These are phyloP conservation scores for Styphnolobium japonicum DNA, from an alignment of 306 rosid genomes.

Conservation along the genomic window DNA sequence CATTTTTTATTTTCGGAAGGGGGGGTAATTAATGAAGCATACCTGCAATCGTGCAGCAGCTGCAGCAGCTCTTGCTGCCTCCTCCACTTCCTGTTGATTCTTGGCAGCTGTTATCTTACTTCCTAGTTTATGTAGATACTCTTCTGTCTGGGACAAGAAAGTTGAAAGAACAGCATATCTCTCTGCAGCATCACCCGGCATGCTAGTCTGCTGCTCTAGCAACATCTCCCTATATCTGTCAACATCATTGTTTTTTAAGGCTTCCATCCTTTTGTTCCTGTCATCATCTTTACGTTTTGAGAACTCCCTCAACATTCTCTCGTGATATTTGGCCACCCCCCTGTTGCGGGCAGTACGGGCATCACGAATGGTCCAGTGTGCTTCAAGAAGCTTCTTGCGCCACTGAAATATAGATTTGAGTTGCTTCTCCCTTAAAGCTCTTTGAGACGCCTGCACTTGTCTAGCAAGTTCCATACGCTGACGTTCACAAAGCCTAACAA, in stretches of 20 bases:
- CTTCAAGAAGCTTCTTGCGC: constrained; percentile 98
- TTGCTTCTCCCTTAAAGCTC: constrained; percentile 85
- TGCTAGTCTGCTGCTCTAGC: constrained; percentile 90
- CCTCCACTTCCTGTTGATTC: constrained; percentile 88
- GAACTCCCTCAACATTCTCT: constrained; percentile 89
- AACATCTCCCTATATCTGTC: constrained; percentile 97
- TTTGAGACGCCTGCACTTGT: constrained; percentile 92
- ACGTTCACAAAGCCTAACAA: constrained; percentile 92
- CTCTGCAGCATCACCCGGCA: constrained; percentile 91
- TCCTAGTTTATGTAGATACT: constrained; percentile 91
- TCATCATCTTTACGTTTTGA: constrained; percentile 94
- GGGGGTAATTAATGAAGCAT: constrained; percentile 28
- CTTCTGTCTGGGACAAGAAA: constrained; percentile 92
- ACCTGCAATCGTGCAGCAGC: constrained; percentile 92
- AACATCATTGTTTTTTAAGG: constrained; percentile 93
- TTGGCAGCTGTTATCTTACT: constrained; percentile 91
- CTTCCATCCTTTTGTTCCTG: constrained; percentile 93
- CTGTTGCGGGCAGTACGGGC: constrained; percentile 95
- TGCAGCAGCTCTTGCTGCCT: constrained; percentile 89
- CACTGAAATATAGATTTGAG: constrained; percentile 89
- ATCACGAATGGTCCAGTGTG: constrained; percentile 95
- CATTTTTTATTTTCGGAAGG: neutral
- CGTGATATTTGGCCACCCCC: constrained; percentile 98
- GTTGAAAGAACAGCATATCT: constrained; percentile 95
- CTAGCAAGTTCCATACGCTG: constrained; percentile 89